A percentile compares a stretch with the other conserved stretches of the same genome.
These are phyloP conservation scores for Abrus pulchellus DNA, from an alignment of 306 rosid genomes.

Conservation along the genomic window DNA sequence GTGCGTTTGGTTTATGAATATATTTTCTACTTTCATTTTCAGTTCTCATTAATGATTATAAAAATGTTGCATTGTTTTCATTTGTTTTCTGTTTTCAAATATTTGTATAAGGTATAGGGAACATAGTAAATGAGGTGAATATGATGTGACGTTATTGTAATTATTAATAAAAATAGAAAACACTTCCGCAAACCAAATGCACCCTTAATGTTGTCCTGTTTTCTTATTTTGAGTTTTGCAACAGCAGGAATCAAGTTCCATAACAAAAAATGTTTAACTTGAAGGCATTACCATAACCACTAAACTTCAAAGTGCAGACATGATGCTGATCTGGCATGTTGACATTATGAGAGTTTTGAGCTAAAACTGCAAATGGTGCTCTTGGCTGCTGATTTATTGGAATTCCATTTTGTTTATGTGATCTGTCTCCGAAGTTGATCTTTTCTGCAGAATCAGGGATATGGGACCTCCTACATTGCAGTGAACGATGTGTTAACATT, in stretches of 20 bases:
- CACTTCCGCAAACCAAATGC: slow-evolving; percentile 3
- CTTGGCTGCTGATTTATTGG: slow-evolving; percentile 66
- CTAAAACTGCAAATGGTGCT: slow-evolving; percentile 84
- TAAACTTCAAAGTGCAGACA: slow-evolving; percentile 54
- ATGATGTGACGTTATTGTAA: not conserved
- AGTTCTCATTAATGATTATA: not conserved
- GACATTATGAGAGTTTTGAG: slow-evolving; percentile 70
- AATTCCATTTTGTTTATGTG: slow-evolving; percentile 64
- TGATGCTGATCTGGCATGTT: slow-evolving; percentile 65
- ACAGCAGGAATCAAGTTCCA: slow-evolving; percentile 36
- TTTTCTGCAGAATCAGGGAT: slow-evolving; percentile 65
- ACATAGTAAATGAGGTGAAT: not conserved
- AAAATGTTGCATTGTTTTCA: not conserved
- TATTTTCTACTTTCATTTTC: not conserved
- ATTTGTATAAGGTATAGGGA: not conserved
- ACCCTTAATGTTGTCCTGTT: slow-evolving; percentile 37
- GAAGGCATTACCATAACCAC: slow-evolving; percentile 62
- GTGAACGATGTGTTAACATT: slow-evolving; percentile 44
- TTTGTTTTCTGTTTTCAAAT: slow-evolving; percentile 7
- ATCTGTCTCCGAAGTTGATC: slow-evolving; percentile 67
- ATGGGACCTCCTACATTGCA: slow-evolving; percentile 70
- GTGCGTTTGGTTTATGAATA: not conserved
- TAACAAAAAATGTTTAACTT: slow-evolving; percentile 23
- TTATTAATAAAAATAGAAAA: slow-evolving; percentile 1
- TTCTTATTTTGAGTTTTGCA: slow-evolving; percentile 43